These are phyloP conservation scores for Aspergillus novoparasiticus DNA, from an alignment of 2,329 filamentous ascomycete genomes.

Conservation along the genomic window DNA sequence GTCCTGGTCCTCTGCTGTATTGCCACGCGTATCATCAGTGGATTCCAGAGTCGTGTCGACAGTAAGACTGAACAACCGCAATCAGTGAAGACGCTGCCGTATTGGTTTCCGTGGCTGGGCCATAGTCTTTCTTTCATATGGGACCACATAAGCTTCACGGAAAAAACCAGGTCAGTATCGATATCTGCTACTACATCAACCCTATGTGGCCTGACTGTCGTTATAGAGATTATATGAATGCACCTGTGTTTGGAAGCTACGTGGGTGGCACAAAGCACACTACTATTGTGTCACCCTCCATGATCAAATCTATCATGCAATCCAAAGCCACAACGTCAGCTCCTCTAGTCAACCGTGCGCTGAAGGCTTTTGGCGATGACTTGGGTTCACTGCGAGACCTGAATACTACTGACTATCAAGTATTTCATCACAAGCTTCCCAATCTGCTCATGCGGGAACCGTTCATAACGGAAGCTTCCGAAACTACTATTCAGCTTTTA, in stretches of 20 bases:
- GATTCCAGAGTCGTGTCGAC: constrained; percentile 34
- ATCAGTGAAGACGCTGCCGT: constrained; percentile 54
- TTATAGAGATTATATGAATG: constrained; percentile 38
- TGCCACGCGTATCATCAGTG: constrained; percentile 42
- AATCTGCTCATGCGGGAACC: constrained; percentile 51
- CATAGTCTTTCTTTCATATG: constrained; percentile 55
- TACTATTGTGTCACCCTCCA: constrained; percentile 52
- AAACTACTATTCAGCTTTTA: constrained; percentile 40
- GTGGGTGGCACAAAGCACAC: constrained; percentile 54
- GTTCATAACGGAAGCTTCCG: constrained; percentile 47
- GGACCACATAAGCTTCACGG: constrained; percentile 49
- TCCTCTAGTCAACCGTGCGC: constrained; percentile 35
- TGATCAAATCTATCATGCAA: constrained; percentile 46
- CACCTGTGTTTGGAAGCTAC: constrained; percentile 53
- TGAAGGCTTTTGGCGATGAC: constrained; percentile 49
- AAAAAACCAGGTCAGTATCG: constrained; percentile 41
- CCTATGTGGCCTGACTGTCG: constrained; percentile 17
- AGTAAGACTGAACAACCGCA: constrained; percentile 27
- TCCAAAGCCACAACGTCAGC: constrained; percentile 30
- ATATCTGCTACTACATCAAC: not conserved
- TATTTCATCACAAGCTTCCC: constrained; percentile 41
- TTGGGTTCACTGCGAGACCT: constrained; percentile 40
- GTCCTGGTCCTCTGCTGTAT: constrained; percentile 37
- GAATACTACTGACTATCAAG: constrained; percentile 34
- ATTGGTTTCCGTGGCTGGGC: constrained; percentile 62